These are phyloP conservation scores for Aspergillus sp. DNA, from an alignment of 2,329 filamentous ascomycete species.

Conservation along the genomic window DNA sequence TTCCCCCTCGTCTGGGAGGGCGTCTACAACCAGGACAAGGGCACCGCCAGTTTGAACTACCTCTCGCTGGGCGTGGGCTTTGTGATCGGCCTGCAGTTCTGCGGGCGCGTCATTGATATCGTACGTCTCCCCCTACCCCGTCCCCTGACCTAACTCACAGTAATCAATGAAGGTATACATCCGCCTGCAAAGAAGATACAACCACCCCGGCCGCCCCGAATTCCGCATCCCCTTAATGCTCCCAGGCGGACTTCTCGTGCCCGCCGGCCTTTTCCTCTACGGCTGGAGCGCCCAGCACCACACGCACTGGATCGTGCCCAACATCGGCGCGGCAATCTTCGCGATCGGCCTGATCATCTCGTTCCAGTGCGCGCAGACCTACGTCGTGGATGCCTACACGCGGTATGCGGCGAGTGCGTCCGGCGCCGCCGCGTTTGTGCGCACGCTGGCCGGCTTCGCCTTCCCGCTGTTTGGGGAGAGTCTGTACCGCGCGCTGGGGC, in stretches of 20 bases:
- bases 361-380: conserved; percentile 35
- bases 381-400: conserved; percentile 34
- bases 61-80: conserved; percentile 63
- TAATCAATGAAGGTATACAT: conserved; percentile 31
- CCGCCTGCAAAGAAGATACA: conserved; percentile 45
- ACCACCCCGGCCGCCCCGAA: conserved; percentile 53
- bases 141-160: background rate
- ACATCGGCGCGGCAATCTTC: conserved; percentile 50
- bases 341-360: conserved; percentile 42
- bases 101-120: conserved; percentile 7
- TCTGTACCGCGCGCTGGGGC: conserved; percentile 28
- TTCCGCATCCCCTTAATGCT: conserved; percentile 61
- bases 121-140: background rate
- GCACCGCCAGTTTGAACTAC: conserved; percentile 62
- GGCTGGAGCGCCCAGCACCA: conserved; percentile 54
- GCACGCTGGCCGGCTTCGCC: conserved; percentile 31
- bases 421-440: conserved; percentile 25
- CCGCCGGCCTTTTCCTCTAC: conserved; percentile 56
- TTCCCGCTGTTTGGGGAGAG: conserved; percentile 36
- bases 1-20: conserved; percentile 57
- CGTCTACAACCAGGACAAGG: conserved; percentile 54
- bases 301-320: conserved; percentile 54
- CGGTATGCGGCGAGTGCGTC: conserved; percentile 32
- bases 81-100: conserved; percentile 52
- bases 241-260: conserved; percentile 51